phyloP scores from a whole-genome alignment of 352 stramenopile species.

The Lagenidium sp. region DNA sequence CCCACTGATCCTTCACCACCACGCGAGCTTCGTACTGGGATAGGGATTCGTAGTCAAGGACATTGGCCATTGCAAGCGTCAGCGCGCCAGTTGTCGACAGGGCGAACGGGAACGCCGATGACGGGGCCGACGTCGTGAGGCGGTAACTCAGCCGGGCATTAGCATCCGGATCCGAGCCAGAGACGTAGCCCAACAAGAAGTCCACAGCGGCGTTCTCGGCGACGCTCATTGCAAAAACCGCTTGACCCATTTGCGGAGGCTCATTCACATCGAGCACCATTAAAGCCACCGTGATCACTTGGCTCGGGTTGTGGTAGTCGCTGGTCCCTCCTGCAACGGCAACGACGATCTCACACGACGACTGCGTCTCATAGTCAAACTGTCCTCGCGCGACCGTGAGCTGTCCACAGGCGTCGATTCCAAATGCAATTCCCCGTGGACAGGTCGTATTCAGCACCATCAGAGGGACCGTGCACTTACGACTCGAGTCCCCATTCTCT shows the following conservation, averaged over 20 bases:
- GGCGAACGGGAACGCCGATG: constrained; percentile 1
- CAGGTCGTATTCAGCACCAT: constrained; percentile 6
- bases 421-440: constrained; percentile 1
- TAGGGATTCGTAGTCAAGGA: constrained; percentile 12
- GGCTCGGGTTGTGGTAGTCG: constrained; percentile 7
- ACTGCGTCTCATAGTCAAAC: constrained; percentile 19
- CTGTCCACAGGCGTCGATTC: constrained; percentile 15
- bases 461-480: constrained; percentile 1
- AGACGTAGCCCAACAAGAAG: constrained; percentile 11
- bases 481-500: constrained; percentile 9
- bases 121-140: background rate
- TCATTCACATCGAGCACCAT: constrained; percentile 16
- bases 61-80: constrained; percentile 5
- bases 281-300: constrained; percentile 8
- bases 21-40: constrained; percentile 8
- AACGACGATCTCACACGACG: constrained; percentile 8
- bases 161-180: constrained; percentile 10
- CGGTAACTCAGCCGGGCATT: constrained; percentile 3
- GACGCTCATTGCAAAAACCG: constrained; percentile 10
- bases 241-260: constrained; percentile 3
- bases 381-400: constrained; percentile 8
- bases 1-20: constrained; percentile 21
- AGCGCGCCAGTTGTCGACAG: constrained; percentile 3
- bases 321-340: constrained; percentile 7
- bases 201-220: constrained; percentile 3